These are phyloP conservation scores for Raphanus raphanistrum DNA, from an alignment of 345 rosid genomes.

Conservation along the genomic window DNA sequence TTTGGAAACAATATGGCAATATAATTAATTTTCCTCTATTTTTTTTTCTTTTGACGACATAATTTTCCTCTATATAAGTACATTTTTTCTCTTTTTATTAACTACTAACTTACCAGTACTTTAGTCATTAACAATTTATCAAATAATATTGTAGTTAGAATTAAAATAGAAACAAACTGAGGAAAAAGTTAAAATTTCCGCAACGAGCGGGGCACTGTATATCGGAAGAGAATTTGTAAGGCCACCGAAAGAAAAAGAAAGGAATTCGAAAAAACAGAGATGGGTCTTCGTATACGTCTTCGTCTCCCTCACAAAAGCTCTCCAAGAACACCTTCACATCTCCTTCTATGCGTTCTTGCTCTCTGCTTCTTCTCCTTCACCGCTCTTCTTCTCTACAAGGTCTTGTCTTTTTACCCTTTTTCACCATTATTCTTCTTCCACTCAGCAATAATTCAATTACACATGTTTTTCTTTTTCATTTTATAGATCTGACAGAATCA, in stretches of 20 bases:
- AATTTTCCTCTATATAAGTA: too few species aligned
- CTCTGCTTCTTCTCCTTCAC: slow-evolving; percentile 58
- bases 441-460: not conserved
- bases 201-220: slow-evolving; percentile 24
- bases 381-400: slow-evolving; percentile 71
- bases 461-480: not conserved
- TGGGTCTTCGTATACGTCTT: slow-evolving; percentile 41
- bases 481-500: slow-evolving; percentile 3
- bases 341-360: slow-evolving; percentile 51
- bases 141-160: too few species aligned
- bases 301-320: slow-evolving; percentile 40
- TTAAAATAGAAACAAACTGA: too few species aligned
- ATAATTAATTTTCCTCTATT: too few species aligned
- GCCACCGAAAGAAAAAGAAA: slow-evolving; percentile 4
- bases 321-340: slow-evolving; percentile 53
- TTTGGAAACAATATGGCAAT: too few species aligned
- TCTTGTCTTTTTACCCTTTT: slow-evolving; percentile 10
- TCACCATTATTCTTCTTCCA: not conserved
- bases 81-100: too few species aligned
- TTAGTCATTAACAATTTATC: too few species aligned
- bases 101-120: too few species aligned
- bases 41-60: too few species aligned
- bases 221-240: slow-evolving; percentile 17
- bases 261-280: not conserved
- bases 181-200: slow-evolving; percentile 20